Evolutionary conservation across 805 yeast species (phyloP), one percentile per base, ranked within the genome.

Genomic region (Metschnikowia lunata): DNA sequence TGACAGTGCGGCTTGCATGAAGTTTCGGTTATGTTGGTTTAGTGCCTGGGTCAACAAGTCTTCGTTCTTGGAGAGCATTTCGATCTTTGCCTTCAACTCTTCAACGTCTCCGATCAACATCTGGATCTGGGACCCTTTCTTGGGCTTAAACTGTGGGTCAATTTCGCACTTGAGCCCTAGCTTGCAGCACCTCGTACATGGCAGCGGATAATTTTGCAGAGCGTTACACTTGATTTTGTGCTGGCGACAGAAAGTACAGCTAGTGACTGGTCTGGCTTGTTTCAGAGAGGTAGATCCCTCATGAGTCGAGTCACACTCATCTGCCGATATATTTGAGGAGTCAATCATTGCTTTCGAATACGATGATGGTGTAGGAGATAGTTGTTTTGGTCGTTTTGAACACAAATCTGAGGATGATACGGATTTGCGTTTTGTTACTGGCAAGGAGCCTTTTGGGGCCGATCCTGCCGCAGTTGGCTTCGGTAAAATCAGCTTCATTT

Each of bases 221-320:
- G 97, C 97, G 60, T 90, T 88, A 65, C 97, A 90, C 60, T 85
- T 85, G 62, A 90, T 88, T 64, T 90, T 90, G 62, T 89, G 97
- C 60, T 90, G 97, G 40, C 97, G 79, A 60, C 97, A 90, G 61
- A 88, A 93, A 0, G 96, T 87, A 60, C 97, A 90, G 3, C 96
- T 85, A 0, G 96, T 88, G 1, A 89, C 95, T 0, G 96, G 96
- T 44, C 97, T 68, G 1, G 72, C 61, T 43, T 62, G 67, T 48
- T 64, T 65, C 36, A 58, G 48, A 12, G 52, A 42, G 8, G 39
- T 23, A 1, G 33, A 39, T 14, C 36, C 31, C 8, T 44, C 45
- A 11, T 26, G 39, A 27, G 34, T 26, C 27, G 26, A 11, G 36
- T 18, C 26, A n/a, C 33, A n/a, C 7, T 32, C 32, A 5, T 39